Evolutionary conservation across 306 rosid genomes (phyloP), one percentile per base, ranked within the genome.

Genomic region (Medicago lupulina): DNA sequence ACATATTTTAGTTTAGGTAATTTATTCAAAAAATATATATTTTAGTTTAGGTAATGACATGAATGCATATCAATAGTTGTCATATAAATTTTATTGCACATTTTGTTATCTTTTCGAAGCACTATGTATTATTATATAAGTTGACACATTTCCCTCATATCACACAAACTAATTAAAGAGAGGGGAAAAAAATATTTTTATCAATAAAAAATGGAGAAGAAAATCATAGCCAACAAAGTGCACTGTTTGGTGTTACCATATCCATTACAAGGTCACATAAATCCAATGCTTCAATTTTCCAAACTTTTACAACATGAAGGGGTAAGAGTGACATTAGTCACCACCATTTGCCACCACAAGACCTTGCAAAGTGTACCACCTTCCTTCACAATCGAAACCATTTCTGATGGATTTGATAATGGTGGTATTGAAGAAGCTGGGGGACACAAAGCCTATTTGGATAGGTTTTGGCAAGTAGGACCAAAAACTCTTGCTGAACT

Each of bases 371-470:
- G 39, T 6, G 6, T 40, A 13, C 50, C 75, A 0, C 6, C 67
- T 7, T 51, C 77, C 9, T 6, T 83, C n/a, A 8, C 76, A 3
- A 4, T 86, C 2, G 87, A 86, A 18, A 66, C 81, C 58, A 81
- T 86, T 34, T 83, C 89, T 5, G 89, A 86, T 51, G 89, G 87
- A 4, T 81, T 70, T 18, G 84, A 86, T 57, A 15, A 49, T 4
- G 80, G 41, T 1, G 54, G 83, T 14, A 0, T 4, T 1, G 50
- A 1, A 1, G 46, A 16, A 2, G 77, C 82, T 0, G 62, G 9
- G 6, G 41, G 50, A 40, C 0, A 0, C 0, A 23, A 25, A 5
- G 57, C 11, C 63, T 84, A 82, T 40, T 7, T 68, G 0, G 34
- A 58, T 10, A 25, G 51, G 0, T 87, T 82, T 44, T 10, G 60